Conservation (phyloP, 352 stramenopile genomes). For the Pythium inflatum region DNA sequence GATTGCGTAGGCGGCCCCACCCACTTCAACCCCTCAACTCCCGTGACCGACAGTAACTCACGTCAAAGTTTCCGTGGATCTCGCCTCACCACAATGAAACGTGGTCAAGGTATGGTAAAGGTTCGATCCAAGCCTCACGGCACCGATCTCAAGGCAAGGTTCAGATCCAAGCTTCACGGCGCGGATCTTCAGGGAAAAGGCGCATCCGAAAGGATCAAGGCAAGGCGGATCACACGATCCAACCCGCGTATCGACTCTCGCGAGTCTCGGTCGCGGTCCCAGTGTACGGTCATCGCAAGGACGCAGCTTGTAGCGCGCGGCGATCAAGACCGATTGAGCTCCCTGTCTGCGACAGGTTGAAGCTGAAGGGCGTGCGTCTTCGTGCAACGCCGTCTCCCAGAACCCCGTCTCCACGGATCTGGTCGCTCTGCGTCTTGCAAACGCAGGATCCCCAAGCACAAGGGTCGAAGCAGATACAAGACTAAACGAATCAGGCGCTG, state of each 20-base stretch:
- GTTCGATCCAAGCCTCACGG: neutral
- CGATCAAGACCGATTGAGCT: neutral
- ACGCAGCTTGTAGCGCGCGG: neutral
- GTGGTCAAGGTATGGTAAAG: neutral
- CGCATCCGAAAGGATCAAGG: no score
- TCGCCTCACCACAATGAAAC: neutral
- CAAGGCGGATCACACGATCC: neutral
- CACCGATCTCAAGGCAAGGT: neutral
- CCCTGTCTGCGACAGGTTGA: neutral
- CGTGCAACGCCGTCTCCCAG: neutral
- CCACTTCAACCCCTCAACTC: neutral
- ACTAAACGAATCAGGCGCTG: constrained; percentile 7
- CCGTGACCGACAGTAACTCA: constrained; percentile 1
- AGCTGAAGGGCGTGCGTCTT: neutral
- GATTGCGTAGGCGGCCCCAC: neutral
- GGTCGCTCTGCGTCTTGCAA: constrained; percentile 13
- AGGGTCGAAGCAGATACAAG: neutral
- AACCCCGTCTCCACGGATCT: neutral
- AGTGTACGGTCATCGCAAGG: neutral
- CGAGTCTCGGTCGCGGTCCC: neutral
- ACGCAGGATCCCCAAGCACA: constrained; percentile 9
- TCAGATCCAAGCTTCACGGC: neutral
- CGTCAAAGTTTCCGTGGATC: constrained; percentile 4
- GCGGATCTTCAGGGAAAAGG: neutral
- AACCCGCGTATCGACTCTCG: neutral